These are phyloP conservation scores for Dipteronia sinensis DNA, from an alignment of 345 rosid genomes.

Conservation along the genomic window DNA sequence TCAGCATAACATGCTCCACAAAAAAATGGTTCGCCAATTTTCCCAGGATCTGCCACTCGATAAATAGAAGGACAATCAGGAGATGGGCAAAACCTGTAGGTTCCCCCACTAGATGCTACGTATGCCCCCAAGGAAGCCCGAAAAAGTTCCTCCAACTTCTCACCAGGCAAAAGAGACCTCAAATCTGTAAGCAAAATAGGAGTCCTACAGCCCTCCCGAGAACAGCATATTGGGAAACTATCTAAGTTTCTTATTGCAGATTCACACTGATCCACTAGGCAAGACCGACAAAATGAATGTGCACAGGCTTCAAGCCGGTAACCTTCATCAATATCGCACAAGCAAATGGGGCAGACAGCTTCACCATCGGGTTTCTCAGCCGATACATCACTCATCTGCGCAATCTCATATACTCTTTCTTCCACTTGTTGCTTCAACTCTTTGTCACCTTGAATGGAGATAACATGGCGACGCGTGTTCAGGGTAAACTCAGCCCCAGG, in stretches of 20 bases:
- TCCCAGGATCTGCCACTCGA: constrained; percentile 44
- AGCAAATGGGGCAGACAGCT: constrained; percentile 73
- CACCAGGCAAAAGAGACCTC: constrained; percentile 55
- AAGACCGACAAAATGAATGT: constrained; percentile 67
- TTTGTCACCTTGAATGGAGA: constrained; percentile 59
- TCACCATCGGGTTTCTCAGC: constrained; percentile 32
- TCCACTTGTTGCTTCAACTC: constrained; percentile 66
- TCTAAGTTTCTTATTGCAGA: constrained; percentile 68
- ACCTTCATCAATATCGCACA: constrained; percentile 78
- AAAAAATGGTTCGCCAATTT: constrained; percentile 47
- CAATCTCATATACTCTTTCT: constrained; percentile 55
- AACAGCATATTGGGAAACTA: constrained; percentile 66
- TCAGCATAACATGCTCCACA: constrained; percentile 78
- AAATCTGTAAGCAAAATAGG: constrained; percentile 62
- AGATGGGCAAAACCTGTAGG: constrained; percentile 77
- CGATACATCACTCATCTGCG: constrained; percentile 27
- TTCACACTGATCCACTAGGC: constrained; percentile 80
- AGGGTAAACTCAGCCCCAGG: constrained; percentile 63
- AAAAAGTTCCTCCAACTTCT: constrained; percentile 80
- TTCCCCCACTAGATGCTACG: constrained; percentile 63
- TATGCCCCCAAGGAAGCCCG: constrained; percentile 68
- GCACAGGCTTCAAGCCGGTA: constrained; percentile 75
- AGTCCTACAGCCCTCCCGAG: constrained; percentile 47
- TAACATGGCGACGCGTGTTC: constrained; percentile 56
- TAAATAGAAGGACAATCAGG: constrained; percentile 88